A percentile compares a stretch with the other conserved stretches of the same genome.
phyloP scores from a whole-genome alignment of 192 early-diverging fungal genomes.

The Phycomyces nitens region DNA sequence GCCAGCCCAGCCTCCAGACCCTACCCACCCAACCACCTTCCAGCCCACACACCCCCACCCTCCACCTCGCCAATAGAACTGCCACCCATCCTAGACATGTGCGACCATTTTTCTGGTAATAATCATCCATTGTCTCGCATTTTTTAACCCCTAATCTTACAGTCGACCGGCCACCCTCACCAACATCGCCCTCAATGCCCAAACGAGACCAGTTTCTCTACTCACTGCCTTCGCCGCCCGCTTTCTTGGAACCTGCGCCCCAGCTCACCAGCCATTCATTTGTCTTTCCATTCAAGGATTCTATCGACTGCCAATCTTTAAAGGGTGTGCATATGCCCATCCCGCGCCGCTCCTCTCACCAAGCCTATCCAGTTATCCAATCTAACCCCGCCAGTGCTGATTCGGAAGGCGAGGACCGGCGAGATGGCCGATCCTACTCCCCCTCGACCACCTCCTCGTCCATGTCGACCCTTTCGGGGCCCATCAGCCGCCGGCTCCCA shows the following conservation, averaged over 20 bases:
- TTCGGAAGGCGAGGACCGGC: neutral
- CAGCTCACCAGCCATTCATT: neutral
- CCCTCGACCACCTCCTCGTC: neutral
- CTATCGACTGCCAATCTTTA: too few species aligned
- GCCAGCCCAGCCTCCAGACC: neutral
- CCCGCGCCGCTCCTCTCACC: neutral
- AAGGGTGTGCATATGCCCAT: neutral
- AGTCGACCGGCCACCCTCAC: neutral
- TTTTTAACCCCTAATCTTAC: neutral
- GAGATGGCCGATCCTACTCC: neutral
- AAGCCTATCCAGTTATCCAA: neutral
- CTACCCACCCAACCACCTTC: neutral
- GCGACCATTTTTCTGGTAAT: neutral
- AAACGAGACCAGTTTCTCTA: neutral
- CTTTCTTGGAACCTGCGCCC: neutral
- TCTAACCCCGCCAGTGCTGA: neutral
- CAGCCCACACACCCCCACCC: neutral
- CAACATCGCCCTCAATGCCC: neutral
- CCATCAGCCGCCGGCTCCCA: neutral
- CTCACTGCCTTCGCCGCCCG: neutral
- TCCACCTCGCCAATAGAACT: neutral
- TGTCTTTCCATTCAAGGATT: neutral
- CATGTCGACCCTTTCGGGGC: neutral
- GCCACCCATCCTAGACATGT: neutral
- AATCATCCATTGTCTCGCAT: neutral